Base-by-base conservation (phyloP, 2,329 filamentous ascomycete genomes). In the Ceratocystis ficicola region DNA sequence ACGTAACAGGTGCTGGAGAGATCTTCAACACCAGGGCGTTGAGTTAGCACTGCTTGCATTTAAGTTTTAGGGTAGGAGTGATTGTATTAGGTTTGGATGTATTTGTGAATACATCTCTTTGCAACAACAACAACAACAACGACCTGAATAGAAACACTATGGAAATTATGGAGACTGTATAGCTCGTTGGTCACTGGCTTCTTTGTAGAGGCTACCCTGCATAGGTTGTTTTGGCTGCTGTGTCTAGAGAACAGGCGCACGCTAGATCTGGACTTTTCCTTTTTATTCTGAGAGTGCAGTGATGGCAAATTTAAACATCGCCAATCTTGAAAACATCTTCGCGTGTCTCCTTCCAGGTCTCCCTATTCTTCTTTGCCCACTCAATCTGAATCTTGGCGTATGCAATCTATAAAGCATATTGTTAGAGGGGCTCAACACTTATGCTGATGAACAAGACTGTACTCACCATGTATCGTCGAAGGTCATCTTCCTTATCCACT, bases 401-500 rank as follows among this genome's bases (percentile, higher is more conserved):
- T 41, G 90, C 89, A 72, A 96, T 84, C 92, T 96, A 71, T 32
- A 57, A 62, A 25, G n/a, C 10, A 44, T 10, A 69, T 73, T 70
- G 72, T 63, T 68, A 67, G 69, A 15, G 48, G 22, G 46, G 4
- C 36, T 3, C 17, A 25, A 60, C 12, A 50, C 15, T 8, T 52
- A 20, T 52, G 22, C 20, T 15, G n/a, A 28, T 20, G 52, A 15
- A 20, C 36, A 41, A 41, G 3, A 28, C 30, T 22, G 55, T 32
- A 77, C 88, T 77, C 78, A 96, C 94, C 94, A 99, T 99, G 74
- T 97, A 97, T 69, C 89, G 85, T 73, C 86, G 87, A 72, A 99
- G 75, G 74, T 99, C 94, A 63, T 93, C 90, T 76, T 99, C 95
- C 76, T 99, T 99, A 76, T 97, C 92, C 67, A 80, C 81, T 76